Evolutionary conservation across 2,329 filamentous ascomycete species (phyloP).

Genomic region (Talaromyces sp.): DNA sequence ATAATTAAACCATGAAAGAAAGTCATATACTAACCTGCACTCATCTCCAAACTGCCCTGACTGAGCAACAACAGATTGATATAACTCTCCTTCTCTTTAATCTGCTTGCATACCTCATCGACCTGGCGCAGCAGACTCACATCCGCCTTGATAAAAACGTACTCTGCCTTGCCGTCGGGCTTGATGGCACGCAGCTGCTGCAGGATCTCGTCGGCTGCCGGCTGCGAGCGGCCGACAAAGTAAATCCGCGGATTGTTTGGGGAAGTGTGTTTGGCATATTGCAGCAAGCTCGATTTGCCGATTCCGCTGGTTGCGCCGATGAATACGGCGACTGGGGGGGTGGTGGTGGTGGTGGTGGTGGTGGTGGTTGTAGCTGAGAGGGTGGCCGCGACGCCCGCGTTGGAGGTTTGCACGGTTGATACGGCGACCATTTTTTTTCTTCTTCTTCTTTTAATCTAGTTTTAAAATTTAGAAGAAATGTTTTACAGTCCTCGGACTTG

Average conservation of each 20-base stretch:
- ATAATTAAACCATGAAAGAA: conserved; percentile 3
- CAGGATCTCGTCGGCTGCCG: conserved; percentile 39
- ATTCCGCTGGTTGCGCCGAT: conserved; percentile 50
- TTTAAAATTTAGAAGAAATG: too few relatives aligned
- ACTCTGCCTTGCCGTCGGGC: conserved; percentile 14
- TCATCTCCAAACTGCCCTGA: conserved; percentile 23
- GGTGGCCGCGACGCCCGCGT: not conserved
- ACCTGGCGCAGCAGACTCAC: conserved; percentile 31
- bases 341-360: too few relatives aligned
- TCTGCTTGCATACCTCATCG: conserved; percentile 25
- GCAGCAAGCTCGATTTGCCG: conserved; percentile 43
- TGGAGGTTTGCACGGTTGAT: not conserved
- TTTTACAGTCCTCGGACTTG: not conserved
- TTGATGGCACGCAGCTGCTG: conserved; percentile 28
- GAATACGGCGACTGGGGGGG: conserved; percentile 2
- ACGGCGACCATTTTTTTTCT: not conserved
- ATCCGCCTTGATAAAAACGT: conserved; percentile 27
- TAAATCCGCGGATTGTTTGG: conserved; percentile 44
- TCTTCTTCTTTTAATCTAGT: conserved; percentile 1
- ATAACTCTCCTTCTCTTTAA: conserved; percentile 21
- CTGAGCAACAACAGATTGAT: conserved; percentile 36
- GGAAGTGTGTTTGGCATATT: conserved; percentile 35
- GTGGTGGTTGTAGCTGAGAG: too few relatives aligned
- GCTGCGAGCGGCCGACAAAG: conserved; percentile 42
- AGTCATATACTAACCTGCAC: conserved; percentile 8